Percentiles rank a stretch among this genome's conserved stretches.
Conservation (phyloP, 1,139 yeast species). For the Petasospora rhodanensis region DNA sequence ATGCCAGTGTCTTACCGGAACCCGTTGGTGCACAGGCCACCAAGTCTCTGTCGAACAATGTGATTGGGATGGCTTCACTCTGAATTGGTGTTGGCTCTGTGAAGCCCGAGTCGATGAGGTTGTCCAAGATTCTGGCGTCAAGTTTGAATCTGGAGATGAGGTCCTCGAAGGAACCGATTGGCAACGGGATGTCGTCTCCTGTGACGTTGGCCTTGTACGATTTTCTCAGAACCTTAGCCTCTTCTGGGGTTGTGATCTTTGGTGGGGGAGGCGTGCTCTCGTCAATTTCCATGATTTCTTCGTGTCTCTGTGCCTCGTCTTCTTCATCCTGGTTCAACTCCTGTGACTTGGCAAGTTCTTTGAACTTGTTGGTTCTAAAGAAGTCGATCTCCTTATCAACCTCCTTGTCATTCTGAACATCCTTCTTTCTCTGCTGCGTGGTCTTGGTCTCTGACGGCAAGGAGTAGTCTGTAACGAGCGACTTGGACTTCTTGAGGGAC, state of each 20-base stretch:
- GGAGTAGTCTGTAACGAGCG: conserved; percentile 40
- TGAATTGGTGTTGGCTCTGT: conserved; percentile 90
- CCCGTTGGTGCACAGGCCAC: conserved; percentile 94
- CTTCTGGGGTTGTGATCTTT: conserved; percentile 47
- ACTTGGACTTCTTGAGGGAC: conserved; percentile 53
- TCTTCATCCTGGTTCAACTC: conserved; percentile 22
- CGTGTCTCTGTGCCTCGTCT: conserved; percentile 24
- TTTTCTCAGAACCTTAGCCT: conserved; percentile 55
- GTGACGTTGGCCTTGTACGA: conserved; percentile 57
- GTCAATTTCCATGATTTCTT: conserved; percentile 26
- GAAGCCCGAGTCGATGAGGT: conserved; percentile 66
- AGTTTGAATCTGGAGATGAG: conserved; percentile 62
- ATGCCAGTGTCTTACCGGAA: conserved; percentile 89
- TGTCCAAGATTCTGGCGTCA: conserved; percentile 56
- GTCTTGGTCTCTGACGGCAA: conserved; percentile 30
- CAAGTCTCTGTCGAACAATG: conserved; percentile 61
- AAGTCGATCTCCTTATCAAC: conserved; percentile 66
- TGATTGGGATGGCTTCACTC: conserved; percentile 74
- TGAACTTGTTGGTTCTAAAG: conserved; percentile 52
- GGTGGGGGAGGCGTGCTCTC: conserved; percentile 33
- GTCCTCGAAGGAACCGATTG: conserved; percentile 86
- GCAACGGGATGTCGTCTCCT: conserved; percentile 79
- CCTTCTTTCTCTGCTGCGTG: conserved; percentile 25
- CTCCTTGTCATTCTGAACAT: conserved; percentile 37
- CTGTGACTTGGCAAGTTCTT: conserved; percentile 15